Percentiles rank a stretch among this genome's conserved stretches.
These are phyloP conservation scores for Suhomyces tanzawaensis DNA, from an alignment of 805 yeast genomes.

Conservation along the genomic window DNA sequence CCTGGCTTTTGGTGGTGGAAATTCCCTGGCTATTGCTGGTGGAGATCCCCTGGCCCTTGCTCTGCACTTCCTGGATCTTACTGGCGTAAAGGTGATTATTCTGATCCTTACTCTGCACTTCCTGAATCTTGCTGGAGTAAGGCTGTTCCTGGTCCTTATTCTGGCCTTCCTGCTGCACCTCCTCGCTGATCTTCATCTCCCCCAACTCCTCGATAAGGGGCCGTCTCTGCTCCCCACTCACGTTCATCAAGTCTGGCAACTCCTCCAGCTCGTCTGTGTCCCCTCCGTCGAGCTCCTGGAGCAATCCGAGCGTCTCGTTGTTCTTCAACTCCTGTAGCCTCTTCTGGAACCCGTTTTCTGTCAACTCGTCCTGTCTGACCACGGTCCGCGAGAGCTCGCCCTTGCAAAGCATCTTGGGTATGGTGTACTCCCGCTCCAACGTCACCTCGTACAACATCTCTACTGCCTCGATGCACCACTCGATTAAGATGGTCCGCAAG, in stretches of 20 bases:
- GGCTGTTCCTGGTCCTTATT: not conserved
- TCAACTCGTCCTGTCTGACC: constrained; percentile 44
- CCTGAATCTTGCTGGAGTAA: too few relatives aligned
- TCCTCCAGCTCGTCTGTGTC: constrained; percentile 11
- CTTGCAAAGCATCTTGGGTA: constrained; percentile 73
- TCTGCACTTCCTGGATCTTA: too few relatives aligned
- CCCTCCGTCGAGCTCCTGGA: constrained; percentile 38
- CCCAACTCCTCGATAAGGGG: constrained; percentile 58
- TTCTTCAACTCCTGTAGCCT: constrained; percentile 33
- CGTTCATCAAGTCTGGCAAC: constrained; percentile 31
- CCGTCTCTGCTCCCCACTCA: constrained; percentile 21
- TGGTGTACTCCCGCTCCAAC: constrained; percentile 60
- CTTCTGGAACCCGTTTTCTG: constrained; percentile 34
- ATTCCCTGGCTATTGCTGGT: too few relatives aligned
- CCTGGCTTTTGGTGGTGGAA: too few relatives aligned
- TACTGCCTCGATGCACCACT: constrained; percentile 81
- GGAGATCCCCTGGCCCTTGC: too few relatives aligned
- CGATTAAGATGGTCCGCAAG: constrained; percentile 63
- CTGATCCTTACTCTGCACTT: too few relatives aligned
- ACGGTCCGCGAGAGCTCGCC: constrained; percentile 54
- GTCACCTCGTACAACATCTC: constrained; percentile 50
- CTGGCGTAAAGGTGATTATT: too few relatives aligned
- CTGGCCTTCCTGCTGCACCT: not conserved
- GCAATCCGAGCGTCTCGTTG: constrained; percentile 42
- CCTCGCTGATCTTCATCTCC: constrained; percentile 10